phyloP scores from a whole-genome alignment of 331 rosid genomes.

The Saraca asoca region DNA sequence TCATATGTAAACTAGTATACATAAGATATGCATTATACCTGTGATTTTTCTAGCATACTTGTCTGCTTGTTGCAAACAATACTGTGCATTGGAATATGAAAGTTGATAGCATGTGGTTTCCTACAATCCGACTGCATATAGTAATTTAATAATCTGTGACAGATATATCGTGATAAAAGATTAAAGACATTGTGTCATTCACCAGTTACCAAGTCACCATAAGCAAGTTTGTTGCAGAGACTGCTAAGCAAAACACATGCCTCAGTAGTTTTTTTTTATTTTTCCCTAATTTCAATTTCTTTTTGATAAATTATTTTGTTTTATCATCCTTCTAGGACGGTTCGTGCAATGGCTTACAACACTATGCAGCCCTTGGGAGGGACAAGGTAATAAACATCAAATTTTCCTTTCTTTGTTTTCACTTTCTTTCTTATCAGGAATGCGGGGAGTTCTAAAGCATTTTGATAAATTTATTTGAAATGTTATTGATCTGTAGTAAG shows the following conservation, averaged over 20 bases:
- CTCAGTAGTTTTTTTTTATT: too few species aligned
- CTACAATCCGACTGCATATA: background rate
- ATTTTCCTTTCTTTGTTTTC: background rate
- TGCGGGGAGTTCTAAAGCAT: background rate
- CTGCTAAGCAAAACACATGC: slow-evolving; percentile 10
- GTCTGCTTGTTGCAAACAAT: background rate
- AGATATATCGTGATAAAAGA: background rate
- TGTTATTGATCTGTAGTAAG: background rate
- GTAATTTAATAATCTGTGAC: background rate
- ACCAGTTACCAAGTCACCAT: background rate
- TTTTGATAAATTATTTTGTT: slow-evolving; percentile 19
- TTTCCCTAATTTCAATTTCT: slow-evolving; percentile 19
- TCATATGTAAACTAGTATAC: background rate
- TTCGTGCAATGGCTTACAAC: slow-evolving; percentile 97
- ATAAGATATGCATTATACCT: background rate
- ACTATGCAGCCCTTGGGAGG: slow-evolving; percentile 96
- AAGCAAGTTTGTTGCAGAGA: slow-evolving; percentile 22
- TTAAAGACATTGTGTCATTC: background rate
- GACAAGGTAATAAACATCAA: slow-evolving; percentile 66
- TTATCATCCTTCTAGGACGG: slow-evolving; percentile 69
- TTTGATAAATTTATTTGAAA: slow-evolving; percentile 6
- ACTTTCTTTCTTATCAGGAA: background rate
- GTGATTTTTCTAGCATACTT: slow-evolving; percentile 9
- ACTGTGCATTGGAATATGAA: background rate
- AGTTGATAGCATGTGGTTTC: background rate